These are phyloP conservation scores for Bromus sterilis DNA, from an alignment of 176 grass and related monocot species.

Conservation along the genomic window DNA sequence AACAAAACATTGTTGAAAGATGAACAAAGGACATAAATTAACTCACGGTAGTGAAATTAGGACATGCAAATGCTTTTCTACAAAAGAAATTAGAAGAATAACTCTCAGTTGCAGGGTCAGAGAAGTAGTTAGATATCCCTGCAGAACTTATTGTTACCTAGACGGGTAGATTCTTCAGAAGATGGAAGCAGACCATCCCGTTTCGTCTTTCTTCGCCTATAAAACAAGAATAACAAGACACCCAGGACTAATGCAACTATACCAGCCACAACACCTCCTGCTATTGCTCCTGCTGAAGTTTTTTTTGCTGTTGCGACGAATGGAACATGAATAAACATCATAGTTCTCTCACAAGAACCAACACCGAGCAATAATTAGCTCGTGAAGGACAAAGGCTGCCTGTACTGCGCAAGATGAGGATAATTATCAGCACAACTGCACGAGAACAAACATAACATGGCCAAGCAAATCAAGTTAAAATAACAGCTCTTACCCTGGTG, in stretches of 20 bases:
- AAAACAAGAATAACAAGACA: slow-evolving; percentile 30
- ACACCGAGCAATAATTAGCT: slow-evolving; percentile 24
- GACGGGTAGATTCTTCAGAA: slow-evolving; percentile 49
- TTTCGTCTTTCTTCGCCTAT: slow-evolving; percentile 63
- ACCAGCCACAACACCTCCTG: slow-evolving; percentile 51
- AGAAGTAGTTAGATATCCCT: not conserved
- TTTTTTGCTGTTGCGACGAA: slow-evolving; percentile 12
- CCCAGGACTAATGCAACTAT: slow-evolving; percentile 31
- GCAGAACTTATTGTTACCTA: slow-evolving; percentile 24
- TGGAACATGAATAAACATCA: slow-evolving; percentile 7
- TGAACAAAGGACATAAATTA: not conserved
- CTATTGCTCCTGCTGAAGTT: slow-evolving; percentile 45
- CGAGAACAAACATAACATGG: slow-evolving; percentile 2
- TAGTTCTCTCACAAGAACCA: slow-evolving; percentile 18
- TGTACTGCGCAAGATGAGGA: slow-evolving; percentile 60
- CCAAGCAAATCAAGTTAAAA: not conserved
- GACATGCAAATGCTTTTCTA: not conserved
- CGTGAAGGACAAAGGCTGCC: slow-evolving; percentile 27
- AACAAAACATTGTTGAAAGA: not conserved
- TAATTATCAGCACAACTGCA: slow-evolving; percentile 10
- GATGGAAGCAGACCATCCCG: slow-evolving; percentile 32
- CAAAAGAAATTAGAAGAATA: not conserved
- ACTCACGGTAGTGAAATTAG: not conserved
- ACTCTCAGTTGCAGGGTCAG: not conserved
- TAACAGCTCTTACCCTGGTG: slow-evolving; percentile 56